Evolutionary conservation across 2,329 filamentous ascomycete species (phyloP).

Genomic region (Xylaria arbuscula): DNA sequence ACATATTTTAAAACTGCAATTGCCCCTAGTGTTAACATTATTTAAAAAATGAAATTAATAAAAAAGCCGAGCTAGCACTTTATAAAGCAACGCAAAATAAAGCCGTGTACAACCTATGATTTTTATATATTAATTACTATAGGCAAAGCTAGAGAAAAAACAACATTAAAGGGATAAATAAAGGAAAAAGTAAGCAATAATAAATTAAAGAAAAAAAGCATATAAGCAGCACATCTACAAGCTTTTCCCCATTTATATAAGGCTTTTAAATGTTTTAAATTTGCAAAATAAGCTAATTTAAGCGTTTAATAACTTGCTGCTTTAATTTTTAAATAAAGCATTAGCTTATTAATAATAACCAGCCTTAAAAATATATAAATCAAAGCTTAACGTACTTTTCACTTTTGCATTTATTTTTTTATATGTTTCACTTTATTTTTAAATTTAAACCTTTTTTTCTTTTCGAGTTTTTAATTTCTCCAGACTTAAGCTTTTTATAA

Average conservation of each 20-base stretch:
- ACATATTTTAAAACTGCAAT: slow-evolving; percentile 21
- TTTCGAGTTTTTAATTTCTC: slow-evolving; percentile 55
- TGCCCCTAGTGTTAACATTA: slow-evolving; percentile 25
- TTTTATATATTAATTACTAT: not conserved
- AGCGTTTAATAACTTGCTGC: slow-evolving; percentile 57
- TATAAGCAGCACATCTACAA: slow-evolving; percentile 62
- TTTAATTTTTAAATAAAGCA: slow-evolving; percentile 54
- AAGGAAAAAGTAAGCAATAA: not conserved
- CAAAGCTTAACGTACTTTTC: slow-evolving; percentile 58
- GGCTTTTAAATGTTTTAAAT: slow-evolving; percentile 61
- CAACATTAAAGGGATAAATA: not conserved
- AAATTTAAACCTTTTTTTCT: slow-evolving; percentile 56
- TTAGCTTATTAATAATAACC: not conserved
- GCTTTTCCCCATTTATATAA: slow-evolving; percentile 50
- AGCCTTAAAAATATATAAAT: slow-evolving; percentile 1
- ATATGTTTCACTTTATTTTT: slow-evolving; percentile 61
- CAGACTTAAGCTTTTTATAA: slow-evolving; percentile 56
- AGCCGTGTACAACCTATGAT: slow-evolving; percentile 52
- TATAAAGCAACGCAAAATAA: slow-evolving; percentile 66
- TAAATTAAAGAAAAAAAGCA: not conserved
- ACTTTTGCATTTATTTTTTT: slow-evolving; percentile 25
- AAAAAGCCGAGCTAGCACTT: slow-evolving; percentile 64
- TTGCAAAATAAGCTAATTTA: slow-evolving; percentile 62
- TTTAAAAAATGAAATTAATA: slow-evolving; percentile 13
- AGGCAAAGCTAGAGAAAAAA: not conserved